Conservation (phyloP, 116 monocot species). For the Iris pallida region DNA sequence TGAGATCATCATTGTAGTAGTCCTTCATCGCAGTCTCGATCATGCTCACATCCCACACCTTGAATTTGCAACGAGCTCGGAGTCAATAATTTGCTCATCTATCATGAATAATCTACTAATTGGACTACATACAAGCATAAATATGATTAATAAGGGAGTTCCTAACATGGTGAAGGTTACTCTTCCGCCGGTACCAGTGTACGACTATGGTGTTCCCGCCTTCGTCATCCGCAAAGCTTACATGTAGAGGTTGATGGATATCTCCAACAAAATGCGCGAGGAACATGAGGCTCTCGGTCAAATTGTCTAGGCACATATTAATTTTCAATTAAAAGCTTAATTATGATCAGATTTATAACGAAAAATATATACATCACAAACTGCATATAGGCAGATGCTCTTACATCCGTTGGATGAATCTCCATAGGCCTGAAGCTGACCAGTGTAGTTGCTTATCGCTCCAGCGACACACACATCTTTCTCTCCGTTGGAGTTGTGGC, state of each 20-base stretch:
- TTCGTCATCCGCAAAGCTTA: constrained; percentile 19
- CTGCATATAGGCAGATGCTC: background rate
- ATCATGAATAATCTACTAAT: too few relatives aligned
- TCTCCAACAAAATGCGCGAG: constrained; percentile 77
- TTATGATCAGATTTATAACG: background rate
- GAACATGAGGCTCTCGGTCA: constrained; percentile 76
- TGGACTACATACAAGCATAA: background rate
- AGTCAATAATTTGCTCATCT: too few relatives aligned
- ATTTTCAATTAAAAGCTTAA: too few relatives aligned
- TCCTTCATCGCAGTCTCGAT: constrained; percentile 68
- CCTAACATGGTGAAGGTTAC: constrained; percentile 76
- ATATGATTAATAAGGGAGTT: background rate
- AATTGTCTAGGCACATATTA: too few relatives aligned
- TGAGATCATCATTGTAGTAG: constrained; percentile 17
- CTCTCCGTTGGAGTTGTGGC: constrained; percentile 39
- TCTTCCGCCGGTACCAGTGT: constrained; percentile 74
- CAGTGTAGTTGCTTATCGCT: constrained; percentile 85
- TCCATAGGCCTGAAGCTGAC: constrained; percentile 42
- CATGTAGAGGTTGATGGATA: constrained; percentile 41
- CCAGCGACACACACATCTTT: constrained; percentile 62
- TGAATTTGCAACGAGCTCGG: too few relatives aligned
- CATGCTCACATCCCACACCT: constrained; percentile 49
- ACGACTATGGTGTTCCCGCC: constrained; percentile 39
- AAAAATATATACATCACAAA: background rate
- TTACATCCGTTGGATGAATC: constrained; percentile 43